A percentile compares a stretch with the other conserved stretches of the same genome.
Conservation (phyloP, 108 stramenopile genomes). For the Cyclotella atomus region DNA sequence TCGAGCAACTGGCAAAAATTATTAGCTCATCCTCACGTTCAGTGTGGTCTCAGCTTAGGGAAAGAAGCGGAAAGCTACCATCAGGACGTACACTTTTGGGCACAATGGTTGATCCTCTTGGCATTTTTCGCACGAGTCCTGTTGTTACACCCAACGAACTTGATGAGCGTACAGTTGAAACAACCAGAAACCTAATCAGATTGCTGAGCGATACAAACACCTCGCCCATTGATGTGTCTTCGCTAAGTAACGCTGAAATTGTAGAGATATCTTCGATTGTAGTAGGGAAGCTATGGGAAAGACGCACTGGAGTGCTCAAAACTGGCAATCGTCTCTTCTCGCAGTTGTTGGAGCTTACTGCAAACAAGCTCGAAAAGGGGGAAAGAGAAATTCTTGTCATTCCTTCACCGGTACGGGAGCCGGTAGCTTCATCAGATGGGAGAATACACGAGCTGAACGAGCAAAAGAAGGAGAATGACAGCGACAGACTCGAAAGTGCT, state of each 20-base stretch:
- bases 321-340: slow-evolving; percentile 72
- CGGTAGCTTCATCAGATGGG: slow-evolving; percentile 18
- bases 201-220: slow-evolving; percentile 42
- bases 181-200: slow-evolving; percentile 67
- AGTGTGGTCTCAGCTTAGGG: slow-evolving; percentile 65
- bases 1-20: slow-evolving; percentile 88
- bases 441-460: slow-evolving; percentile 21
- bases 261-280: slow-evolving; percentile 66
- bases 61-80: slow-evolving; percentile 73
- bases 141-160: slow-evolving; percentile 69
- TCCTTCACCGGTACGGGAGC: slow-evolving; percentile 16
- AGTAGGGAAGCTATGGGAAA: slow-evolving; percentile 74
- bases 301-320: slow-evolving; percentile 66
- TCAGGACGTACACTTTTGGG: slow-evolving; percentile 77
- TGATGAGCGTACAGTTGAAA: slow-evolving; percentile 78
- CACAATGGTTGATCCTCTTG: slow-evolving; percentile 86
- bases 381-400: slow-evolving; percentile 54
- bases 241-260: slow-evolving; percentile 59
- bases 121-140: slow-evolving; percentile 78
- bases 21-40: slow-evolving; percentile 66
- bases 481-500: slow-evolving; percentile 42
- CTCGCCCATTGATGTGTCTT: slow-evolving; percentile 58
- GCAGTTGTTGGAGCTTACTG: slow-evolving; percentile 73
- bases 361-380: slow-evolving; percentile 65
- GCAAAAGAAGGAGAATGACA: slow-evolving; percentile 8